Conservation (phyloP, 2,329 filamentous ascomycete species). For the Triangularia verruculosa region DNA sequence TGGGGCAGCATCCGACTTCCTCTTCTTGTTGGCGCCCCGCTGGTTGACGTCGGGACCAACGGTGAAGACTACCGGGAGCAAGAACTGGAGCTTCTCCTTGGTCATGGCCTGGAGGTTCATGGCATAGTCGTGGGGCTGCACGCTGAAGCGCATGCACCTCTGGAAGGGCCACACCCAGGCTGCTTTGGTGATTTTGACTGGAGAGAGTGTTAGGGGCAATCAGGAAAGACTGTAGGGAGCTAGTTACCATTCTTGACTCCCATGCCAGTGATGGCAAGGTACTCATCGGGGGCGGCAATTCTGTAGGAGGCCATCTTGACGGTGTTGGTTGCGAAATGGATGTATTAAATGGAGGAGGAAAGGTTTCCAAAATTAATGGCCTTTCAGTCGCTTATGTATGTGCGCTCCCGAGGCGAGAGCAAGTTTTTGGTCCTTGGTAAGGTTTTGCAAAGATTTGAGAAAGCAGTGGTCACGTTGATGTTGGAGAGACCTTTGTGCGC, state of each 20-base stretch:
- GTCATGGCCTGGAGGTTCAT: constrained; percentile 88
- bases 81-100: constrained; percentile 80
- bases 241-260: constrained; percentile 57
- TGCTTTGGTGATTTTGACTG: constrained; percentile 72
- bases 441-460: background rate
- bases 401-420: background rate
- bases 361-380: background rate
- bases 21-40: constrained; percentile 44
- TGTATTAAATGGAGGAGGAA: background rate
- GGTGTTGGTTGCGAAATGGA: background rate
- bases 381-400: background rate
- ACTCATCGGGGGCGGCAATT: constrained; percentile 73
- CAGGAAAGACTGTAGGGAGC: no score
- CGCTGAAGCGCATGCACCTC: constrained; percentile 58
- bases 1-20: background rate
- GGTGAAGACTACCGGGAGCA: constrained; percentile 80
- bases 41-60: constrained; percentile 74
- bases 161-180: constrained; percentile 70
- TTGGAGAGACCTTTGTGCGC: background rate
- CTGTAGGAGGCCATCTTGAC: constrained; percentile 57
- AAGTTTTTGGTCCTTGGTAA: background rate
- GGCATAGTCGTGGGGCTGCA: constrained; percentile 76
- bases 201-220: background rate
- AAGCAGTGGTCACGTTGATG: background rate
- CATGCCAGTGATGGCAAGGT: constrained; percentile 83